Evolutionary conservation across 2,329 filamentous ascomycete species (phyloP).

Genomic region (Colletotrichum gloeosporioides): DNA sequence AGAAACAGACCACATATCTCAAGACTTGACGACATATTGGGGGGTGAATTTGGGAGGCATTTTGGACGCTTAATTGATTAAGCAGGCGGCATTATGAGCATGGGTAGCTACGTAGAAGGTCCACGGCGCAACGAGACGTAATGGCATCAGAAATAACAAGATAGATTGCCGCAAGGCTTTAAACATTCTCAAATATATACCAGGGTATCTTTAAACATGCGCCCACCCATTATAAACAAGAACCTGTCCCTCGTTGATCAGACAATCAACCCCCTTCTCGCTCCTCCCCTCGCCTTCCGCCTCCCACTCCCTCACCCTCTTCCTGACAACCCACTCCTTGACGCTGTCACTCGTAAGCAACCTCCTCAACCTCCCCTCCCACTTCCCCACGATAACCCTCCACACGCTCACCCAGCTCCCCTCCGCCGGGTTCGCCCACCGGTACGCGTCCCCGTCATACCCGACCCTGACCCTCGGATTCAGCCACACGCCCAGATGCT

Average conservation of each 20-base stretch:
- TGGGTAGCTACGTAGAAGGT: background rate
- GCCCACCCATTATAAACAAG: constrained; percentile 63
- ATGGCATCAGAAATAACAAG: background rate
- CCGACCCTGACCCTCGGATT: constrained; percentile 74
- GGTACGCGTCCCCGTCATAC: constrained; percentile 62
- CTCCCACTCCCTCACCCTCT: constrained; percentile 44
- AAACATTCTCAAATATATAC: background rate
- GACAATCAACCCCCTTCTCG: constrained; percentile 55
- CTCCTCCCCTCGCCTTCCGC: constrained; percentile 35
- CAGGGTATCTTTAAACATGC: constrained; percentile 47
- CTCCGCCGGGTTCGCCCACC: constrained; percentile 44
- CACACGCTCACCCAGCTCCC: constrained; percentile 51
- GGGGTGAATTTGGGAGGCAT: background rate
- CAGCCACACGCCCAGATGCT: constrained; percentile 63
- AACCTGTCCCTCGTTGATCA: constrained; percentile 68
- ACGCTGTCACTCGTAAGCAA: constrained; percentile 37
- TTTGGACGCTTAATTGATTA: background rate
- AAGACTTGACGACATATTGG: background rate
- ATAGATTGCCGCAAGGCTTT: background rate
- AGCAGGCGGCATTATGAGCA: background rate
- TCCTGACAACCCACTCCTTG: constrained; percentile 36
- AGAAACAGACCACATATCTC: background rate
- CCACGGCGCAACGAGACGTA: background rate
- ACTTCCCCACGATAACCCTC: constrained; percentile 58
- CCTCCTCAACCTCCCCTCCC: constrained; percentile 61